Percentiles rank a stretch among this genome's conserved stretches.
Conservation (phyloP, 805 yeast genomes). For the Kodamaea kaohsiungensis region DNA sequence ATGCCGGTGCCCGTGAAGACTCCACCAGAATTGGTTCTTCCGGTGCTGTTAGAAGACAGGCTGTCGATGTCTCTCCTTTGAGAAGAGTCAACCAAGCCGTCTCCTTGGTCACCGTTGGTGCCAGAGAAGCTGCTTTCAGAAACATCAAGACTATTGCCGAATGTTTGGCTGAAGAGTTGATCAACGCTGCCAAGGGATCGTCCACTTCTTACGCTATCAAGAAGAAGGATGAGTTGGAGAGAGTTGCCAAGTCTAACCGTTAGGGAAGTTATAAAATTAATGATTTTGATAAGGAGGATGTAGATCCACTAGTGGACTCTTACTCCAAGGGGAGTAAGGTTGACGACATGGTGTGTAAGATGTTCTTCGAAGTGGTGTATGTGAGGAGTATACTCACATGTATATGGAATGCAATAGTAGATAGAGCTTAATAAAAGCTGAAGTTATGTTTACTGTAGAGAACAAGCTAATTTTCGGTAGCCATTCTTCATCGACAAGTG, state of each 20-base stretch:
- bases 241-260: conserved; percentile 99
- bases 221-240: conserved; percentile 99
- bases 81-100: conserved; percentile 99
- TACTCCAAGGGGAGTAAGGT: background rate
- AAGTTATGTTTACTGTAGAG: background rate
- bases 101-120: conserved; percentile 97
- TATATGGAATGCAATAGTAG: background rate
- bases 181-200: conserved; percentile 99
- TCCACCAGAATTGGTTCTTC: conserved; percentile 99
- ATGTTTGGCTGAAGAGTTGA: conserved; percentile 99
- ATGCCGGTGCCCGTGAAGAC: conserved; percentile 99
- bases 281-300: conserved; percentile 3
- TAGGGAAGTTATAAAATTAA: conserved; percentile 43
- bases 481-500: too few species aligned
- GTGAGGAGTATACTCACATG: background rate
- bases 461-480: background rate
- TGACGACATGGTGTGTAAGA: background rate
- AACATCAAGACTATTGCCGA: conserved; percentile 99
- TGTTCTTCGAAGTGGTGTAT: background rate
- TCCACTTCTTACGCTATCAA: conserved; percentile 99
- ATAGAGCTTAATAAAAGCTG: background rate
- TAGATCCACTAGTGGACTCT: background rate
- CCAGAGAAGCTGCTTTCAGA: conserved; percentile 99
- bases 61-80: conserved; percentile 99
- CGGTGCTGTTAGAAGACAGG: conserved; percentile 99